Base-by-base conservation (phyloP, 345 rosid genomes). In the Arabidopsis arenosa region DNA sequence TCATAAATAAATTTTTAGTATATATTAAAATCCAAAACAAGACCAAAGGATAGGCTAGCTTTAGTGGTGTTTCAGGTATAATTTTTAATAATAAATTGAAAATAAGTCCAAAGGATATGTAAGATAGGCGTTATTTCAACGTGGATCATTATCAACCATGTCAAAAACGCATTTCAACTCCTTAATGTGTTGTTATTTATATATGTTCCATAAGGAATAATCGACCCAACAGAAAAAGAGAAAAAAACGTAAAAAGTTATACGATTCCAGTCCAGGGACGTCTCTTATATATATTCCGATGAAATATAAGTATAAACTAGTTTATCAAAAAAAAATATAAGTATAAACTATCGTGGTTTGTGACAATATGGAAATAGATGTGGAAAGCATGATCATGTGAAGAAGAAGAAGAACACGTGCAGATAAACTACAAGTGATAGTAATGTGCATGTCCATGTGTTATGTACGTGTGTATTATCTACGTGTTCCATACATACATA, bases 101-200 rank as follows among this genome's bases (percentile, higher is more conserved):
- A 57, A 21, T 4, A 48, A 66, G 59, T 66, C 49, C 13, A 53
- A 35, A 12, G 9, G 64, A 54, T 53, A 69, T 55, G 65, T 10
- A 69, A 70, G 70, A 69, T 70, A 30, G 40, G 58, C 64, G 66
- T 63, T 44, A 63, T 54, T 69, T 76, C 60, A 70, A 76, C 75
- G 80, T 76, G 80, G 66, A 63, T 17, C 23, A 54, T 62, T 69
- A 69, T 55, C 35, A 63, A 62, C 80, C 75, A 76, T 59, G 56
- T 62, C 75, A 61, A 33, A 61, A 76, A 43, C 65, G 75, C 70
- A 69, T 54, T 62, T 76, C 65, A 61, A 59, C 58, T 62, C 65
- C 58, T 54, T 49, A 2, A 28, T 33, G 79, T 59, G 61, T 68
- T 75, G 68, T 51, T 67, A 14, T 28, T 48, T 48, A 40, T 53